Conservation (phyloP, 768 basidiomycete species). For the Boletus pseudopeckii region DNA sequence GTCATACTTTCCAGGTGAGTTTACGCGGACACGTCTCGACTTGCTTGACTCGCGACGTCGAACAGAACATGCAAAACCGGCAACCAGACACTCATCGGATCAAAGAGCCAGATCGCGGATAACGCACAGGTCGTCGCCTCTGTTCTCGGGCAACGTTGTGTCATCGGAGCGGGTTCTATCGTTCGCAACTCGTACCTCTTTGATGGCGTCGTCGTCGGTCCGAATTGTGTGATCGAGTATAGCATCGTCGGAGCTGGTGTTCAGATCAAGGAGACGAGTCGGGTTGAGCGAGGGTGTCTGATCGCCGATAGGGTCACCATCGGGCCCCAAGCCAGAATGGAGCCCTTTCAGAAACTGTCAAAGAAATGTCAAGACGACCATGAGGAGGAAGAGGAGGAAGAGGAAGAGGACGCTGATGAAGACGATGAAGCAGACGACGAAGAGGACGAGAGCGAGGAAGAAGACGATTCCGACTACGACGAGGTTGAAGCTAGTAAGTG, state of each 20-base stretch:
- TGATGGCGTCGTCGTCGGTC: slow-evolving; percentile 68
- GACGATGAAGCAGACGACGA: slow-evolving; percentile 34
- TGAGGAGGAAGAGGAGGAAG: slow-evolving; percentile 30
- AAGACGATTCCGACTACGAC: slow-evolving; percentile 61
- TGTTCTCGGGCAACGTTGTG: slow-evolving; percentile 74
- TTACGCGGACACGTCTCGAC: background rate
- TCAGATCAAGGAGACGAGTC: slow-evolving; percentile 61
- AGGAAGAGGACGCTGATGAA: slow-evolving; percentile 16
- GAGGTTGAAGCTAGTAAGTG: slow-evolving; percentile 63
- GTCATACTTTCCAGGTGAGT: slow-evolving; percentile 80
- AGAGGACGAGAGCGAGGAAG: slow-evolving; percentile 32
- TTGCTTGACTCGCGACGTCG: background rate
- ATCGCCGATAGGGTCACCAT: slow-evolving; percentile 79
- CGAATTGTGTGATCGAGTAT: slow-evolving; percentile 65
- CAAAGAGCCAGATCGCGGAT: slow-evolving; percentile 63
- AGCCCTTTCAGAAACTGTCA: slow-evolving; percentile 74
- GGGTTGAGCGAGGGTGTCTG: slow-evolving; percentile 72
- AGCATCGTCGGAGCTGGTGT: slow-evolving; percentile 82
- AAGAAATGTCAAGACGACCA: slow-evolving; percentile 38
- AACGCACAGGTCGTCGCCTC: slow-evolving; percentile 65
- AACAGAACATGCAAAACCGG: slow-evolving; percentile 78
- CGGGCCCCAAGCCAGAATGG: slow-evolving; percentile 65
- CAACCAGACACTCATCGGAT: slow-evolving; percentile 82
- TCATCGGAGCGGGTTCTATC: slow-evolving; percentile 65
- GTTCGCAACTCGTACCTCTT: slow-evolving; percentile 82